phyloP scores from a whole-genome alignment of 192 early-diverging fungal species.

The Umbelopsis vinacea region DNA sequence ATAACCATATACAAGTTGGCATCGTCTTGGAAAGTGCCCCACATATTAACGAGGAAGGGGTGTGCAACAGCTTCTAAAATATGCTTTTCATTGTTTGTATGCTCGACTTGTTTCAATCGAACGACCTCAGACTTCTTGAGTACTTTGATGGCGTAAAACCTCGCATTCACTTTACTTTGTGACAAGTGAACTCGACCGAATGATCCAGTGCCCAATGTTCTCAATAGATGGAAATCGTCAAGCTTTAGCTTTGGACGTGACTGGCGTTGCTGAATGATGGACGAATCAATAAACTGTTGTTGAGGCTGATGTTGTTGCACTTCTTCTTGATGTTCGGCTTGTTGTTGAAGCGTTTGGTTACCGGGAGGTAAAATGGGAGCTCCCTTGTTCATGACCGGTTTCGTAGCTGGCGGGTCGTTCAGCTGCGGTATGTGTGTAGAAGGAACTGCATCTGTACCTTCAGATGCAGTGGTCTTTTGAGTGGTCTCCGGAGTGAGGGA shows the following conservation, averaged over 20 bases:
- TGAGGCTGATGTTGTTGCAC: slow-evolving; percentile 3
- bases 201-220: slow-evolving; percentile 96
- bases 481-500: slow-evolving; percentile 4
- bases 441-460: background rate
- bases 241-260: slow-evolving; percentile 64
- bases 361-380: background rate
- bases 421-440: background rate
- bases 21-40: slow-evolving; percentile 92
- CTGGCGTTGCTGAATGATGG: slow-evolving; percentile 36
- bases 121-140: slow-evolving; percentile 95
- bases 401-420: background rate
- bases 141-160: slow-evolving; percentile 98
- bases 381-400: slow-evolving; percentile 3
- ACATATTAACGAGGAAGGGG: slow-evolving; percentile 91
- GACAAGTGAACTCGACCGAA: slow-evolving; percentile 98
- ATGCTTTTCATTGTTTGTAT: slow-evolving; percentile 96
- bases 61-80: slow-evolving; percentile 89
- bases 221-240: slow-evolving; percentile 82
- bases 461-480: background rate
- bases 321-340: background rate
- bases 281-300: slow-evolving; percentile 33
- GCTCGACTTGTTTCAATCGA: slow-evolving; percentile 96
- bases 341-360: slow-evolving; percentile 6
- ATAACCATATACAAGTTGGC: slow-evolving; percentile 95
- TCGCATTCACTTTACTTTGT: slow-evolving; percentile 74